Evolutionary conservation across 2,329 filamentous ascomycete genomes (phyloP).

Genomic region (Botryotinia globosa): DNA sequence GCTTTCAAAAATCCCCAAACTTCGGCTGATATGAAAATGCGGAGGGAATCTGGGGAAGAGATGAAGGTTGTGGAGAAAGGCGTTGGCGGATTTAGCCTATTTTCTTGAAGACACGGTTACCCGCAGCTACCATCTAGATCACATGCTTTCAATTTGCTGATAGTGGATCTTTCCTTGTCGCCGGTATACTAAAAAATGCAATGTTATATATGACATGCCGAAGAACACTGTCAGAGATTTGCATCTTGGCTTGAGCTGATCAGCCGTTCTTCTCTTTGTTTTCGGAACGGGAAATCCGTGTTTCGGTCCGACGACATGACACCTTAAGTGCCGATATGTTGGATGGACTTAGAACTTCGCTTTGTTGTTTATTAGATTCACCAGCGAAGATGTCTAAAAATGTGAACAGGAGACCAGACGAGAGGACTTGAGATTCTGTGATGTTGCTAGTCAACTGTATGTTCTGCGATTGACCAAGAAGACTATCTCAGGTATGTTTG

Average conservation of each 20-base stretch:
- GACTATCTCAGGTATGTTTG: background rate
- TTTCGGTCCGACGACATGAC: background rate
- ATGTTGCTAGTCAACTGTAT: background rate
- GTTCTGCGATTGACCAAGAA: background rate
- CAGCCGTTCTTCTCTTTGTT: background rate
- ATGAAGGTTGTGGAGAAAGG: background rate
- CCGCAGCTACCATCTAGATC: background rate
- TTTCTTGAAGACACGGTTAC: background rate
- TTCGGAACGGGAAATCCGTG: background rate
- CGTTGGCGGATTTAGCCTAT: conserved; percentile 9
- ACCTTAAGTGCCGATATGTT: background rate
- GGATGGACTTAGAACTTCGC: background rate
- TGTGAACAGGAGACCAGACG: background rate
- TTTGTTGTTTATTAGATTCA: background rate
- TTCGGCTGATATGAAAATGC: conserved; percentile 1
- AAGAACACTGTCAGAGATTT: too few species aligned
- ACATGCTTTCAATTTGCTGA: background rate
- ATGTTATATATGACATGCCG: background rate
- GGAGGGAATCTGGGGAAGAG: conserved; percentile 15
- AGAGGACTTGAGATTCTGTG: background rate
- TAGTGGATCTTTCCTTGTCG: background rate
- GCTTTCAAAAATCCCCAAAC: background rate
- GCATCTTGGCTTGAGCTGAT: background rate
- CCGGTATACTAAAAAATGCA: background rate
- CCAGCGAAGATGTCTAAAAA: background rate